phyloP scores from a whole-genome alignment of 2,329 filamentous ascomycete species.

The Tolypocladium cylindrosporum region DNA sequence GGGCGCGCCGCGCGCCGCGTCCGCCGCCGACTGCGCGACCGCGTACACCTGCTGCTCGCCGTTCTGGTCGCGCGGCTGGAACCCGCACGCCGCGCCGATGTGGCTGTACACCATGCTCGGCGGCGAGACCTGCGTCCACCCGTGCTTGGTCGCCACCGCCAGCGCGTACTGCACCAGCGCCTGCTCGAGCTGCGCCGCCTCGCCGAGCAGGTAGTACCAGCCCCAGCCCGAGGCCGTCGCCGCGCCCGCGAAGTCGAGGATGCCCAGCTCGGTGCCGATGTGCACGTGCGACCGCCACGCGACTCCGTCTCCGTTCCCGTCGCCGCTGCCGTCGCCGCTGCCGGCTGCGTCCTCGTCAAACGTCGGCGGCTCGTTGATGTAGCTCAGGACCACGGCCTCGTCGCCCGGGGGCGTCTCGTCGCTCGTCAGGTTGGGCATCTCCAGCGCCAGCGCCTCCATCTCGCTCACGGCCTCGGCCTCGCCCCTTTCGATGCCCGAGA shows the following conservation, averaged over 20 bases:
- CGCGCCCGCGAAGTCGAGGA: constrained; percentile 83
- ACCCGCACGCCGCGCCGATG: constrained; percentile 84
- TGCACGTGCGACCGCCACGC: constrained; percentile 70
- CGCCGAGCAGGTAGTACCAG: constrained; percentile 93
- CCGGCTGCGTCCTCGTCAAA: constrained; percentile 15
- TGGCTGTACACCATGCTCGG: constrained; percentile 88
- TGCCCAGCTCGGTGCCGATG: constrained; percentile 73
- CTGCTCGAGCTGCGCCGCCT: constrained; percentile 88
- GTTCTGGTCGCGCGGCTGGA: constrained; percentile 82
- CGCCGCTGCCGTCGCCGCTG: constrained; percentile 6
- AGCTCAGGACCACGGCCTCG: constrained; percentile 55
- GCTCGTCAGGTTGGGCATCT: constrained; percentile 81
- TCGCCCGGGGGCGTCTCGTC: constrained; percentile 61
- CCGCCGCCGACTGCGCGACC: constrained; percentile 56
- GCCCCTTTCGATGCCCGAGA: constrained; percentile 49
- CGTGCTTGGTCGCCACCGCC: constrained; percentile 56
- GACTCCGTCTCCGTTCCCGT: constrained; percentile 3
- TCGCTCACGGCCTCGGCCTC: constrained; percentile 52
- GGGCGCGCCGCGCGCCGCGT: constrained; percentile 52
- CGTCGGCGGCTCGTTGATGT: constrained; percentile 65
- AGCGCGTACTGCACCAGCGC: constrained; percentile 84
- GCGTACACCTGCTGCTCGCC: constrained; percentile 89
- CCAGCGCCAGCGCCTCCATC: constrained; percentile 64
- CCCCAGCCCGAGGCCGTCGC: constrained; percentile 86
- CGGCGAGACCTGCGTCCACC: constrained; percentile 74